Conservation (phyloP, 768 basidiomycete species). For the Tubosaeta brunneosetosa region DNA sequence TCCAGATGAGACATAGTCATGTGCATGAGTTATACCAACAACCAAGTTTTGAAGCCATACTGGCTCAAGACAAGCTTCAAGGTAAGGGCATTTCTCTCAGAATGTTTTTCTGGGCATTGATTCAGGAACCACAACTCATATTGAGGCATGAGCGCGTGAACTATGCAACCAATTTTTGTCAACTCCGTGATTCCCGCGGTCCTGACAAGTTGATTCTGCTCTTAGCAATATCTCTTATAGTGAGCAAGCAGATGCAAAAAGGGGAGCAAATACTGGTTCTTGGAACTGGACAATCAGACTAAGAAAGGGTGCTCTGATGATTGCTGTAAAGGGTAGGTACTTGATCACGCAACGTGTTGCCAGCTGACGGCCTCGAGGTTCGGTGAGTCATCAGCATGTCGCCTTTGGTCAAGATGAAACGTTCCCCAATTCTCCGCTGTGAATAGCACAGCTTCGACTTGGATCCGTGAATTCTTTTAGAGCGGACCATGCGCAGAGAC, state of each 20-base stretch:
- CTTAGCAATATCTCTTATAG: not conserved
- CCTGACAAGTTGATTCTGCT: not conserved
- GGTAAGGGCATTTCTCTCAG: no score
- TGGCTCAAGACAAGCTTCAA: no score
- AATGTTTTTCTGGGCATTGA: no score
- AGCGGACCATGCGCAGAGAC: conserved; percentile 17
- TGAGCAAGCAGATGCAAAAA: not conserved
- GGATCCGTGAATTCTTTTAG: conserved; percentile 20
- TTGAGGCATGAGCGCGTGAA: not conserved
- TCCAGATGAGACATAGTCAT: no score
- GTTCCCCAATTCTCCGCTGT: conserved; percentile 9
- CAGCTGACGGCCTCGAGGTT: conserved; percentile 29
- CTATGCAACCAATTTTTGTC: not conserved
- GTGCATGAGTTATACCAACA: no score
- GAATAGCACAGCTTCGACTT: conserved; percentile 18
- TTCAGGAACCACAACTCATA: not conserved
- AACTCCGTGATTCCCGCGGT: not conserved
- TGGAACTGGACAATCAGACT: not conserved
- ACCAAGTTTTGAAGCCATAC: no score
- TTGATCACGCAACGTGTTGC: conserved; percentile 1
- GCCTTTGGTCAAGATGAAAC: conserved; percentile 13
- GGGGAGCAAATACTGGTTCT: not conserved
- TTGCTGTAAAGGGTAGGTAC: not conserved
- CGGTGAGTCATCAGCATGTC: not conserved
- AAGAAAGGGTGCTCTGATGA: not conserved